Percentiles rank a stretch among this genome's conserved stretches.
phyloP scores from a whole-genome alignment of 2,329 filamentous ascomycete genomes.

The Penicillium sp. region DNA sequence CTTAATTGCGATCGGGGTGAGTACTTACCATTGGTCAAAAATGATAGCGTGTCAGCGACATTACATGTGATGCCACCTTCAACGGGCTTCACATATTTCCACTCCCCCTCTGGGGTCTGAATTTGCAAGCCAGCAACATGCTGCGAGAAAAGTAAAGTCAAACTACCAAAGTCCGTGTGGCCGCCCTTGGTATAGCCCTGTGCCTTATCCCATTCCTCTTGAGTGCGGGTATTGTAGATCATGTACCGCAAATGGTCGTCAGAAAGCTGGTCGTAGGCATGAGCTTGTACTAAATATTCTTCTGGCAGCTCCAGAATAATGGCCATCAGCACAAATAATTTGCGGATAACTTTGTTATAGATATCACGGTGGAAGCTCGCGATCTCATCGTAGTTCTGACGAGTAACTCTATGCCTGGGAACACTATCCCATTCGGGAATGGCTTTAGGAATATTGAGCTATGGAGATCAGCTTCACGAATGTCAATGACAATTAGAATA shows the following conservation, averaged over 20 bases:
- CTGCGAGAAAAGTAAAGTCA: constrained; percentile 62
- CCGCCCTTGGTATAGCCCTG: constrained; percentile 52
- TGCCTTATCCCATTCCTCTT: constrained; percentile 52
- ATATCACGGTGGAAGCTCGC: constrained; percentile 57
- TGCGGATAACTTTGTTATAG: constrained; percentile 26
- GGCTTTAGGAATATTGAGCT: constrained; percentile 39
- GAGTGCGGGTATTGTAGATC: constrained; percentile 57
- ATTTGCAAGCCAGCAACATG: constrained; percentile 63
- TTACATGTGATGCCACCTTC: constrained; percentile 58
- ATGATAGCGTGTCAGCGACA: constrained; percentile 54
- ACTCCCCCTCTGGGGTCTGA: constrained; percentile 48
- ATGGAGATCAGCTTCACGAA: not conserved
- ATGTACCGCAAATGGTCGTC: constrained; percentile 66
- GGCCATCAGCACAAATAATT: constrained; percentile 1
- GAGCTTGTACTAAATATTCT: not conserved
- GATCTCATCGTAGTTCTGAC: constrained; percentile 59
- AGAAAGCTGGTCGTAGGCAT: constrained; percentile 9
- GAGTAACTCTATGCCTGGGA: constrained; percentile 45
- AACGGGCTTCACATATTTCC: constrained; percentile 57
- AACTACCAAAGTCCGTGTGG: constrained; percentile 62
- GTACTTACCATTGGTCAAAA: constrained; percentile 51
- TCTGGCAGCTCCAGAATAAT: constrained; percentile 6
- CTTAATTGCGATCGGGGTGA: not conserved
- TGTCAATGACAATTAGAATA: not conserved
- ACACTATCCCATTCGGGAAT: constrained; percentile 33